Evolutionary conservation across 2,329 filamentous ascomycete genomes (phyloP).

Genomic region (Neoascochyta sp.): DNA sequence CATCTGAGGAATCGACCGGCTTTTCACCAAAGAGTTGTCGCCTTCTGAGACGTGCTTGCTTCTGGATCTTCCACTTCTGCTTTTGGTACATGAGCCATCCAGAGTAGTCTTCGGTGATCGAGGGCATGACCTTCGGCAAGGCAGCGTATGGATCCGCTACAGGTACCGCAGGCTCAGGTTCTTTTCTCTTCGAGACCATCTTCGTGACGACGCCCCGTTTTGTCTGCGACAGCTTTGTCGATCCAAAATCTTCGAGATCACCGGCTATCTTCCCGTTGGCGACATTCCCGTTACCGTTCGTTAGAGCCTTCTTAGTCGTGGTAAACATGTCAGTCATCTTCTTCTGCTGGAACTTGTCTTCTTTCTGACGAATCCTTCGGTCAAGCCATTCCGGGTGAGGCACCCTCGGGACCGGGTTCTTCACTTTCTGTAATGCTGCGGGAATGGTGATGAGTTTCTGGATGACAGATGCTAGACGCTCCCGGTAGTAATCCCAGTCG

Average conservation of each 20-base stretch:
- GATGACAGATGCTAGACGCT: conserved; percentile 92
- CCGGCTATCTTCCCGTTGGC: conserved; percentile 53
- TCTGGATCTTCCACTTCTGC: conserved; percentile 98
- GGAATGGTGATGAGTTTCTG: conserved; percentile 99
- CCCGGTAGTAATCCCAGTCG: conserved; percentile 96
- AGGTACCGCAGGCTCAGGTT: conserved; percentile 44
- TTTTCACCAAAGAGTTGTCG: conserved; percentile 92
- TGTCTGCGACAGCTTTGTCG: conserved; percentile 49
- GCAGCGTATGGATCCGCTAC: conserved; percentile 75
- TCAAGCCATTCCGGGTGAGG: conserved; percentile 96
- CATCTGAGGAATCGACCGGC: conserved; percentile 57
- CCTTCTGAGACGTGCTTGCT: conserved; percentile 77
- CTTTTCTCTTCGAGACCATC: conserved; percentile 49
- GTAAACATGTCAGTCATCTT: conserved; percentile 93
- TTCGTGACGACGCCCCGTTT: conserved; percentile 44
- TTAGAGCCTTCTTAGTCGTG: conserved; percentile 66
- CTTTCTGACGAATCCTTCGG: conserved; percentile 86
- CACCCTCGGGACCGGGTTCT: conserved; percentile 90
- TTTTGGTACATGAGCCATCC: conserved; percentile 94
- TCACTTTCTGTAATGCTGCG: conserved; percentile 88
- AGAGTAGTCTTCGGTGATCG: conserved; percentile 78
- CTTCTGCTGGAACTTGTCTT: conserved; percentile 97
- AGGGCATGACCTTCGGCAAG: conserved; percentile 79
- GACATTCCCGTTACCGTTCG: conserved; percentile 66
- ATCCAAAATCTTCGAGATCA: conserved; percentile 79